Evolutionary conservation across 2,329 filamentous ascomycete species (phyloP).

Genomic region (Calonectria honghensis): DNA sequence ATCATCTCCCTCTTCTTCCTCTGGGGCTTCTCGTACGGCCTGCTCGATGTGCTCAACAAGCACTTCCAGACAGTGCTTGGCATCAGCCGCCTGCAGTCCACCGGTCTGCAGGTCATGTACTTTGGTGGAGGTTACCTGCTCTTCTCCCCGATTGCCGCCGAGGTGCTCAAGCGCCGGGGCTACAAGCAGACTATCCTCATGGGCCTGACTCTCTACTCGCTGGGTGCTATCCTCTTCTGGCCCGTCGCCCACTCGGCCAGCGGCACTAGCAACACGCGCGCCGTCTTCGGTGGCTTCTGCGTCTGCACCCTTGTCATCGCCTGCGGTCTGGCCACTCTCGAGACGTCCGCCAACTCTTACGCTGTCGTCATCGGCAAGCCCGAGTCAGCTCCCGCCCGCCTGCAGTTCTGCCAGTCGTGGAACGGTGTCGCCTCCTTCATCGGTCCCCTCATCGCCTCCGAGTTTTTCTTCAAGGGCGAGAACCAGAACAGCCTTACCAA

Average conservation of each 20-base stretch:
- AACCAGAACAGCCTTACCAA: constrained; percentile 75
- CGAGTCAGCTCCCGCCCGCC: constrained; percentile 31
- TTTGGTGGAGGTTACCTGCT: constrained; percentile 70
- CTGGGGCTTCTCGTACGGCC: constrained; percentile 68
- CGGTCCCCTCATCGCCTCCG: constrained; percentile 82
- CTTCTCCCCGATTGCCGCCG: constrained; percentile 71
- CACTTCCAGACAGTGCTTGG: constrained; percentile 68
- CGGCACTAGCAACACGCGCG: constrained; percentile 44
- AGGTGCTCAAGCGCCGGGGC: constrained; percentile 77
- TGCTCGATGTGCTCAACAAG: constrained; percentile 69
- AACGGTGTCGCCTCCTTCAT: constrained; percentile 84
- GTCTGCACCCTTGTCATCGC: constrained; percentile 83
- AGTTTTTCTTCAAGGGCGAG: constrained; percentile 81
- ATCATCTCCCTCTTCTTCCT: constrained; percentile 69
- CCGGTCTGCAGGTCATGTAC: constrained; percentile 71
- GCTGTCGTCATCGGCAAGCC: constrained; percentile 71
- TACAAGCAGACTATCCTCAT: constrained; percentile 81
- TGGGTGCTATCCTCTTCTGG: constrained; percentile 73
- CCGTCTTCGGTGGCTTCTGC: constrained; percentile 83
- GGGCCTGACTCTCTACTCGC: constrained; percentile 79
- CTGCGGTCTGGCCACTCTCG: constrained; percentile 82
- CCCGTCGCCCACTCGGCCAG: constrained; percentile 72
- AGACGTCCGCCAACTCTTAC: constrained; percentile 85
- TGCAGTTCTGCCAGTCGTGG: constrained; percentile 82
- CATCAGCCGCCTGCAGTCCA: constrained; percentile 65